Evolutionary conservation across 768 basidiomycete genomes (phyloP).

Genomic region (Mycena floridula): DNA sequence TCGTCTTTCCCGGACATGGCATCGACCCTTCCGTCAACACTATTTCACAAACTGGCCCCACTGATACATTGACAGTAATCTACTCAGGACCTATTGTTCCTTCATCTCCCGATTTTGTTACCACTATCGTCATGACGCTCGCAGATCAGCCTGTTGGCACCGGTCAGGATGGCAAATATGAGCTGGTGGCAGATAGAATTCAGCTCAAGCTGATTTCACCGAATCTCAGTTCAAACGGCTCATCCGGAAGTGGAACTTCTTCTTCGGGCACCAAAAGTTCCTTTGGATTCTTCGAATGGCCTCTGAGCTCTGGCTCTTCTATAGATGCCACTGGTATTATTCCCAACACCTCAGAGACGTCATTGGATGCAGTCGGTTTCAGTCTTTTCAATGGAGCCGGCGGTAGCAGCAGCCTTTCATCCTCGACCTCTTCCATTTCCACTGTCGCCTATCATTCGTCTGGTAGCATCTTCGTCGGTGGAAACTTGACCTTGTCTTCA

Average conservation of each 20-base stretch:
- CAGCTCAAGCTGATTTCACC: constrained; percentile 69
- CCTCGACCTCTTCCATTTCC: constrained; percentile 36
- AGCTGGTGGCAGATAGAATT: constrained; percentile 83
- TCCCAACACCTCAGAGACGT: constrained; percentile 65
- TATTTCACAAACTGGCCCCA: constrained; percentile 64
- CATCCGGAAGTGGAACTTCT: constrained; percentile 25
- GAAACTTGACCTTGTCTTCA: constrained; percentile 60
- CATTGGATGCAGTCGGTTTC: constrained; percentile 56
- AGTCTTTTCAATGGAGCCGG: constrained; percentile 60
- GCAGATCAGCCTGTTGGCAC: constrained; percentile 56
- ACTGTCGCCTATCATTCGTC: constrained; percentile 62
- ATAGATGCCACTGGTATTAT: constrained; percentile 58
- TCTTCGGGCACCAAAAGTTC: constrained; percentile 33
- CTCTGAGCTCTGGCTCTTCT: constrained; percentile 35
- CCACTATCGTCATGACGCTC: constrained; percentile 71
- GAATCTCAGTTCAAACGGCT: constrained; percentile 27
- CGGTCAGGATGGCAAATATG: constrained; percentile 63
- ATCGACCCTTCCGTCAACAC: constrained; percentile 60
- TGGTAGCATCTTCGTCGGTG: constrained; percentile 66
- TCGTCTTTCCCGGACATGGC: constrained; percentile 72
- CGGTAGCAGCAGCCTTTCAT: constrained; percentile 28
- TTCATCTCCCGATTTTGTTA: constrained; percentile 61
- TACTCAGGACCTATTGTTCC: constrained; percentile 86
- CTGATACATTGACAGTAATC: constrained; percentile 55
- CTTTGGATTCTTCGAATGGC: constrained; percentile 92